Percentiles rank a stretch among this genome's conserved stretches.
phyloP scores from a whole-genome alignment of 2,329 filamentous ascomycete genomes.

The Fusarium coffeatum region DNA sequence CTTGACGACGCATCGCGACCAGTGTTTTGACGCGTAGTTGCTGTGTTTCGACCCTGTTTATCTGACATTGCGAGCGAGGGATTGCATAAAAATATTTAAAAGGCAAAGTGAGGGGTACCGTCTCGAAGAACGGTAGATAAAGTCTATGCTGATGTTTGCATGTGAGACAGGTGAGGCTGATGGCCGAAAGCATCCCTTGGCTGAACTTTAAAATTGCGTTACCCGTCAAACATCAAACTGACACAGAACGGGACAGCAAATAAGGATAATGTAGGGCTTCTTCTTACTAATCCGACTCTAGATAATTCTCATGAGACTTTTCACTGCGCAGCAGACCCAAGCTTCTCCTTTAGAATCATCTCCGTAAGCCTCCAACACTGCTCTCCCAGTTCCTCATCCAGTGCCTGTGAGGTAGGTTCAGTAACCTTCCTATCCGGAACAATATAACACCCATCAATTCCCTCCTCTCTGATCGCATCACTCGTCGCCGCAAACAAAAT shows the following conservation, averaged over 20 bases:
- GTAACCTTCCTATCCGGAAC: conserved; percentile 7
- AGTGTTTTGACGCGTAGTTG: not conserved
- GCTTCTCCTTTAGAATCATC: not conserved
- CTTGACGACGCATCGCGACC: rapidly evolving
- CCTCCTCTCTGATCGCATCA: not conserved
- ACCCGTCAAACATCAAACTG: too few species aligned
- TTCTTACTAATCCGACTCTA: not conserved
- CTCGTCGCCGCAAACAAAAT: conserved; percentile 18
- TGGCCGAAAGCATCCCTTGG: not conserved
- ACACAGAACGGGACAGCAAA: not conserved
- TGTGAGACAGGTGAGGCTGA: not conserved
- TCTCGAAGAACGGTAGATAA: not conserved
- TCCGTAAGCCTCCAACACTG: not conserved
- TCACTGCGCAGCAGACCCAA: not conserved
- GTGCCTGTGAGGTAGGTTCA: conserved; percentile 1
- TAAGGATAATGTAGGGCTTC: not conserved
- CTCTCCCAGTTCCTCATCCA: conserved; percentile 3
- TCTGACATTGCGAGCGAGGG: not conserved
- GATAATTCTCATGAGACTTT: rapidly evolving
- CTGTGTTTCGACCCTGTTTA: not conserved
- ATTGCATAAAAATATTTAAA: too few species aligned
- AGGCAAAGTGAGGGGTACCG: not conserved
- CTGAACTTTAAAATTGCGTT: not conserved
- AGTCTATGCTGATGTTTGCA: not conserved
- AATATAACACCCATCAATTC: conserved; percentile 8